phyloP scores from a whole-genome alignment of 2,329 filamentous ascomycete species.

The Aspergillus caelatus region DNA sequence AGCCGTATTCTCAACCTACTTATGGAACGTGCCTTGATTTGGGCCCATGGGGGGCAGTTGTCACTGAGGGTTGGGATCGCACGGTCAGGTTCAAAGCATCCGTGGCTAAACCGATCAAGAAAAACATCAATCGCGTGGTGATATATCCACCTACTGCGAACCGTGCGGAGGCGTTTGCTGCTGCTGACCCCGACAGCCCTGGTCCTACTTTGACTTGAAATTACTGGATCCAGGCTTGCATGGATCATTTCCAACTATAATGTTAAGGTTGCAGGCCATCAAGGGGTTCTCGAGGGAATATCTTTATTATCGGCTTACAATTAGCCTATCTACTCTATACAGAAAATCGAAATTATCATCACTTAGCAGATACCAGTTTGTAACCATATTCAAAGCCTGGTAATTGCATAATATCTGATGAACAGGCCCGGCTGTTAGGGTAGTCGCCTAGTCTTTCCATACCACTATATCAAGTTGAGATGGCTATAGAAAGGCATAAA shows the following conservation, averaged over 20 bases:
- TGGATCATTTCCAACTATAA: background rate
- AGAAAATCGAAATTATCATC: background rate
- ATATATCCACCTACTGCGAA: constrained; percentile 38
- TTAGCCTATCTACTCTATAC: background rate
- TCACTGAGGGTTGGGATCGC: constrained; percentile 35
- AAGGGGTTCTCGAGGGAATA: background rate
- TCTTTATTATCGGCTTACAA: background rate
- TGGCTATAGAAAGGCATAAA: too few relatives aligned
- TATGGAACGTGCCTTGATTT: constrained; percentile 44
- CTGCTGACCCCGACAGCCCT: constrained; percentile 24
- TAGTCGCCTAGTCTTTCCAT: too few relatives aligned
- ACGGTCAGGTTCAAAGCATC: constrained; percentile 30
- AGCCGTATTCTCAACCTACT: constrained; percentile 32
- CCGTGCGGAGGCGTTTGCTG: constrained; percentile 23
- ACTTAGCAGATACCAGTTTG: background rate
- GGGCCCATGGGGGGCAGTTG: constrained; percentile 30
- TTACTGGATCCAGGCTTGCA: background rate
- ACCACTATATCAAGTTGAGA: too few relatives aligned
- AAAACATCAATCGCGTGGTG: constrained; percentile 35
- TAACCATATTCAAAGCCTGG: background rate
- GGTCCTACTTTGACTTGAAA: background rate
- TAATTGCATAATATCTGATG: too few relatives aligned
- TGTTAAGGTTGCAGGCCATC: background rate
- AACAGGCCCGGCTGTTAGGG: too few relatives aligned
- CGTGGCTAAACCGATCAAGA: constrained; percentile 38